Evolutionary conservation across 2,329 filamentous ascomycete species (phyloP).

Genomic region (Aureobasidium subglaciale): DNA sequence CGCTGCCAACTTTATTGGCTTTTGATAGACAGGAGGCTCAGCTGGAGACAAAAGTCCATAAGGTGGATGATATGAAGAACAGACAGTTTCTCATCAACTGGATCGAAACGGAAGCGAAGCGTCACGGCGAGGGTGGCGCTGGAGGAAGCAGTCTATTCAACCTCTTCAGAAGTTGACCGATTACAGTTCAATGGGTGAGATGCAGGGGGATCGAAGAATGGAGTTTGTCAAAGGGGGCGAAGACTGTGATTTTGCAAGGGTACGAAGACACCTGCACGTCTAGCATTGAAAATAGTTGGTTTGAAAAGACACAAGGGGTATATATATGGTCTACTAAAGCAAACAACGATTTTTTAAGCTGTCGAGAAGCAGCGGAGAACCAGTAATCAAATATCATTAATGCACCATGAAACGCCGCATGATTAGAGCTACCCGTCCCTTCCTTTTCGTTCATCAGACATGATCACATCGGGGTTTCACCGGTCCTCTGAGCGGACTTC

Average conservation of each 20-base stretch:
- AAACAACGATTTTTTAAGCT: background rate
- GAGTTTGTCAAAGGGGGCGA: no score
- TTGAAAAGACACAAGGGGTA: background rate
- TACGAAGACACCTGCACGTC: background rate
- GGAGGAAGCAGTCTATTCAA: conserved; percentile 34
- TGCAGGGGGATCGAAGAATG: no score
- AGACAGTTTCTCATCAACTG: conserved; percentile 39
- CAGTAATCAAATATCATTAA: background rate
- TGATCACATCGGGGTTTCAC: background rate
- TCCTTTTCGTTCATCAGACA: conserved; percentile 11
- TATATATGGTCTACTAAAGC: conserved; percentile 10
- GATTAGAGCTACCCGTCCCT: background rate
- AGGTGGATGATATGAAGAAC: conserved; percentile 40
- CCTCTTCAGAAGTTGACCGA: conserved; percentile 17
- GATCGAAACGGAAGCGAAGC: conserved; percentile 41
- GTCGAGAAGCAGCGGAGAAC: background rate
- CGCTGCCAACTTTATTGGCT: conserved; percentile 43
- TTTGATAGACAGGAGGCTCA: conserved; percentile 46
- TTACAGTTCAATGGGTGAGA: background rate
- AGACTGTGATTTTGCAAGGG: background rate
- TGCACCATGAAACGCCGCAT: conserved; percentile 8
- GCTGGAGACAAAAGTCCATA: conserved; percentile 38
- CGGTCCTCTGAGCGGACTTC: background rate
- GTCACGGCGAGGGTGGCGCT: conserved; percentile 39
- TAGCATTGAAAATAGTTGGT: background rate